Percentiles rank a stretch among this genome's conserved stretches.
Evolutionary conservation across 768 basidiomycete species (phyloP).

Genomic region (Mycena venus): DNA sequence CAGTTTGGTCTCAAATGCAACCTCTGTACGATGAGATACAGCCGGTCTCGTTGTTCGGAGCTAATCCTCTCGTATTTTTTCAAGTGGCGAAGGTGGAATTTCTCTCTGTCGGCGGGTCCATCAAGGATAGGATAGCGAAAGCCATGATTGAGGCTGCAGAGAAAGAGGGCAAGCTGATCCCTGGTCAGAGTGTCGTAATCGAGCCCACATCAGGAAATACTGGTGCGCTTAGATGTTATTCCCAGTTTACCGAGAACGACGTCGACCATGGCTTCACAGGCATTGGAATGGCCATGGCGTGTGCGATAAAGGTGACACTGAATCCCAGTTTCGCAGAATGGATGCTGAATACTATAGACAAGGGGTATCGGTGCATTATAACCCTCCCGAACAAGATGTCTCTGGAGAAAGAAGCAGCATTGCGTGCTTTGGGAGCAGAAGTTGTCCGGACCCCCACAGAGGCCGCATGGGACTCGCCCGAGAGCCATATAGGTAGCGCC

Average conservation of each 20-base stretch:
- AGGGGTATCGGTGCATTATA: conserved; percentile 94
- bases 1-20: conserved; percentile 89
- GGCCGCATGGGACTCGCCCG: conserved; percentile 89
- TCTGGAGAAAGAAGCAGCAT: conserved; percentile 92
- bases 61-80: neutral
- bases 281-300: conserved; percentile 93
- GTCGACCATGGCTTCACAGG: conserved; percentile 59
- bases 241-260: neutral
- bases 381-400: conserved; percentile 98
- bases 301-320: conserved; percentile 87
- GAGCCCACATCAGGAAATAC: conserved; percentile 97
- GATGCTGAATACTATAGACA: conserved; percentile 84
- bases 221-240: conserved; percentile 60
- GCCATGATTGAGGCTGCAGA: conserved; percentile 98
- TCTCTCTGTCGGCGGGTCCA: conserved; percentile 91
- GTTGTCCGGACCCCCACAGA: conserved; percentile 95
- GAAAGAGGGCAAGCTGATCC: conserved; percentile 84
- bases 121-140: conserved; percentile 97
- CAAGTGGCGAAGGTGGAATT: conserved; percentile 93
- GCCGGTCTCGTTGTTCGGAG: neutral
- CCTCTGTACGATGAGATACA: conserved; percentile 70
- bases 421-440: conserved; percentile 93
- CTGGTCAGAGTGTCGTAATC: conserved; percentile 92
- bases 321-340: conserved; percentile 35
- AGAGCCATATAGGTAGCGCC: conserved; percentile 91